Evolutionary conservation across 306 rosid species (phyloP).

Genomic region (Cicer cuneatum): DNA sequence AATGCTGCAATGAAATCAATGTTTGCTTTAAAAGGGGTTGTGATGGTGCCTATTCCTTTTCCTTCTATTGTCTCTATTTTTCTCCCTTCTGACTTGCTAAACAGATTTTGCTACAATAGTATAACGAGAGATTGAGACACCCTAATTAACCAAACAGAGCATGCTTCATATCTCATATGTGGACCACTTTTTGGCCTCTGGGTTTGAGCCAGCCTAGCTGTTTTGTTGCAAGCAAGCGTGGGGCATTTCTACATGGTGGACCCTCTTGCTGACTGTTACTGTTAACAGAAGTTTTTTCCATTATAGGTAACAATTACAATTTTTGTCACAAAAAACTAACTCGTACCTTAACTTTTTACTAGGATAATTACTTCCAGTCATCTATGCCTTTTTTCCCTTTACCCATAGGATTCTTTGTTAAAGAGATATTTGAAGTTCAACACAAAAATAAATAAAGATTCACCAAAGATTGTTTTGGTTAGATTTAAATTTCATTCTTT

Average conservation of each 20-base stretch:
- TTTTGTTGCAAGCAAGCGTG: constrained; percentile 47
- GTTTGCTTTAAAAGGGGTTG: constrained; percentile 6
- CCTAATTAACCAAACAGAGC: constrained; percentile 40
- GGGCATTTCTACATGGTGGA: constrained; percentile 45
- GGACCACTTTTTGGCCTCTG: constrained; percentile 44
- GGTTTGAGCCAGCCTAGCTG: constrained; percentile 42
- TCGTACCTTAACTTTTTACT: constrained; percentile 20
- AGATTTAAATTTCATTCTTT: too few relatives aligned
- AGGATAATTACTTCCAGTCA: constrained; percentile 16
- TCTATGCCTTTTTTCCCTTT: not conserved
- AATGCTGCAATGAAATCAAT: constrained; percentile 31
- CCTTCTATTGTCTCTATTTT: constrained; percentile 41
- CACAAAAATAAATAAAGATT: too few relatives aligned
- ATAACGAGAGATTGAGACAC: constrained; percentile 44
- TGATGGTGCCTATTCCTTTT: constrained; percentile 39
- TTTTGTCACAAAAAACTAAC: constrained; percentile 48
- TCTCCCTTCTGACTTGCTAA: constrained; percentile 26
- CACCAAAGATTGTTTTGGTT: too few relatives aligned
- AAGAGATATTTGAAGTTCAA: too few relatives aligned
- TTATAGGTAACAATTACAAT: constrained; percentile 55
- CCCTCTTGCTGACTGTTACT: constrained; percentile 37
- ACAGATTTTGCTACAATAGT: constrained; percentile 49
- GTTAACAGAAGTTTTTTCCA: constrained; percentile 50
- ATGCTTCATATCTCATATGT: constrained; percentile 29
- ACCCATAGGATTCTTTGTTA: too few relatives aligned